Conservation (phyloP, 1,139 yeast genomes). For the Saccharomyces hybrid region DNA sequence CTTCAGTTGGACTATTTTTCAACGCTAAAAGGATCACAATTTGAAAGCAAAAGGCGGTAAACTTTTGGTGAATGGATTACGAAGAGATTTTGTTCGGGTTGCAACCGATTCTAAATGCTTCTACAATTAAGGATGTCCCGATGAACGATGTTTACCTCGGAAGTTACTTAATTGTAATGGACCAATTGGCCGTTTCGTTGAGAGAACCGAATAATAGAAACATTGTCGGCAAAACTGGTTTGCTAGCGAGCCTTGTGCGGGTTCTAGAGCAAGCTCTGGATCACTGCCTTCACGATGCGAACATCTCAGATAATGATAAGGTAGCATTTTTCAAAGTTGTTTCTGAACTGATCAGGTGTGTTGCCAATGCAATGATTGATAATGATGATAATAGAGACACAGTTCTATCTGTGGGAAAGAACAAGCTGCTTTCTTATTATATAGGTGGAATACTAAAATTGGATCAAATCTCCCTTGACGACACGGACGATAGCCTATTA, state of each 20-base stretch:
- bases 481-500: constrained; percentile 8
- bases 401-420: constrained; percentile 8
- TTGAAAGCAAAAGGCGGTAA: too few species aligned
- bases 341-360: constrained; percentile 28
- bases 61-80: constrained; percentile 24
- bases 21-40: too few species aligned
- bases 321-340: constrained; percentile 15
- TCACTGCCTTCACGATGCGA: constrained; percentile 10
- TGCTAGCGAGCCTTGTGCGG: constrained; percentile 16
- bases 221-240: constrained; percentile 25
- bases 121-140: constrained; percentile 12
- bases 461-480: constrained; percentile 3
- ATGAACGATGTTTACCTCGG: constrained; percentile 14
- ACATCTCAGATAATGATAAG: not conserved
- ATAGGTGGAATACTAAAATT: constrained; percentile 15
- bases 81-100: constrained; percentile 27
- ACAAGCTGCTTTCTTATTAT: constrained; percentile 13
- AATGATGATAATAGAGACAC: constrained; percentile 25
- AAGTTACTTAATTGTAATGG: constrained; percentile 20
- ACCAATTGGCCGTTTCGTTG: constrained; percentile 27
- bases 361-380: constrained; percentile 30
- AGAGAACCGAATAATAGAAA: constrained; percentile 27
- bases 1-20: too few species aligned
- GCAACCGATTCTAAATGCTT: constrained; percentile 24
- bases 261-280: constrained; percentile 13